These are phyloP conservation scores for Pseudotsuga menziesii DNA, from an alignment of 75 land plant genomes.

Conservation along the genomic window DNA sequence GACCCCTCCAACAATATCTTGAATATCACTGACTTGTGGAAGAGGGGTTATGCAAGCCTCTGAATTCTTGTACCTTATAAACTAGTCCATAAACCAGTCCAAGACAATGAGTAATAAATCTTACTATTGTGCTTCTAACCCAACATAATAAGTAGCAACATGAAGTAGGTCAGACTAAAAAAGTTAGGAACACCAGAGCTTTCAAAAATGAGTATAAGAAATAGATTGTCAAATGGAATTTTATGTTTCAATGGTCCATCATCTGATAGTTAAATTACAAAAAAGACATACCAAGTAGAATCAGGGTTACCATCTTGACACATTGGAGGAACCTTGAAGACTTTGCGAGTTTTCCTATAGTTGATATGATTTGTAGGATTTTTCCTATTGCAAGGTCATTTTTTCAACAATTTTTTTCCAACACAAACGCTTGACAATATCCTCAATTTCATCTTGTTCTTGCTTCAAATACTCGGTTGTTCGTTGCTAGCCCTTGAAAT, in stretches of 20 bases:
- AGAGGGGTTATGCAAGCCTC: slow-evolving; percentile 77
- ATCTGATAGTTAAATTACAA: neutral
- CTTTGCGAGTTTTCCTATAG: slow-evolving; percentile 21
- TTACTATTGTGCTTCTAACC: neutral
- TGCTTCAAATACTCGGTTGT: slow-evolving; percentile 44
- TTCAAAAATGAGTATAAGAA: neutral
- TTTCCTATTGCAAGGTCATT: slow-evolving; percentile 57
- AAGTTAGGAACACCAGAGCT: neutral
- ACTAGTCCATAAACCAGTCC: too few relatives aligned
- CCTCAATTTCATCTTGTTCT: slow-evolving; percentile 54
- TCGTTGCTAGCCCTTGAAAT: slow-evolving; percentile 59
- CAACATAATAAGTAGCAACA: too few relatives aligned
- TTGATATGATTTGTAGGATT: slow-evolving; percentile 49
- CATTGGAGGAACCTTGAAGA: slow-evolving; percentile 27
- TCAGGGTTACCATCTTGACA: slow-evolving; percentile 37
- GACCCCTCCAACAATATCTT: slow-evolving; percentile 41
- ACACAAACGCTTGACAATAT: slow-evolving; percentile 43
- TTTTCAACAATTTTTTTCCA: slow-evolving; percentile 56
- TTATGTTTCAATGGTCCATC: neutral
- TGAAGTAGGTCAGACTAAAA: too few relatives aligned
- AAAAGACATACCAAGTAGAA: slow-evolving; percentile 38
- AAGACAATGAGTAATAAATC: neutral
- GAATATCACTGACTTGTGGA: slow-evolving; percentile 43
- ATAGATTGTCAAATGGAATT: neutral
- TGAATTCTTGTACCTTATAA: slow-evolving; percentile 64